Conservation (phyloP, 768 basidiomycete species). For the Cystofilobasidium capitatum region DNA sequence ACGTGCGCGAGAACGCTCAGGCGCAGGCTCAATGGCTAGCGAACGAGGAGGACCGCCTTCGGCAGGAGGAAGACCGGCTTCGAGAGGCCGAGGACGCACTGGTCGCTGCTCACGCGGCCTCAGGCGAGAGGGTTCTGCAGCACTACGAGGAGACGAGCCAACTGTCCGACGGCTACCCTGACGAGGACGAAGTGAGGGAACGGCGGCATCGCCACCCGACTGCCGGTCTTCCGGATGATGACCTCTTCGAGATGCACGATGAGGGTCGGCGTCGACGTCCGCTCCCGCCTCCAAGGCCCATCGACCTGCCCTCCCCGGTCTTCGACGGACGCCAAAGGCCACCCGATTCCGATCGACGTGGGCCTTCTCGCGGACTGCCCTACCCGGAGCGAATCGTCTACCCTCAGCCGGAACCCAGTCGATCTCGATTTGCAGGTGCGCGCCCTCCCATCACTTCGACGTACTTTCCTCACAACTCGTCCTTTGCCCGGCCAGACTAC, state of each 20-base stretch:
- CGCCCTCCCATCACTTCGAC: background rate
- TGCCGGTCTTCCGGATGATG: no score
- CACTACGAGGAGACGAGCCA: background rate
- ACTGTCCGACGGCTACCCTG: background rate
- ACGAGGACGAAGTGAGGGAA: background rate
- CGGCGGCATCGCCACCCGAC: background rate
- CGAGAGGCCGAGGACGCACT: background rate
- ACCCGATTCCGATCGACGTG: background rate
- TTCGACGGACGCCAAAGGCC: background rate
- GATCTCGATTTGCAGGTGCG: background rate
- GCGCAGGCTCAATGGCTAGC: constrained; percentile 13
- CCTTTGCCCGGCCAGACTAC: background rate
- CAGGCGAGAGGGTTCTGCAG: background rate
- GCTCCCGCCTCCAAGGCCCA: background rate
- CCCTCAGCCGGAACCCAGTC: background rate
- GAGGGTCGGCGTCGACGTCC: no score
- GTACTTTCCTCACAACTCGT: background rate
- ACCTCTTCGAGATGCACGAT: no score
- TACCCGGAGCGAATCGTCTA: background rate
- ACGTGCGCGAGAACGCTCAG: constrained; percentile 7
- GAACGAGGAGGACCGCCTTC: background rate
- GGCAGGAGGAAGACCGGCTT: background rate
- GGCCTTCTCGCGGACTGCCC: background rate
- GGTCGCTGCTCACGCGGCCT: background rate
- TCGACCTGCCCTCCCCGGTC: background rate